Evolutionary conservation across 257 asterid species (phyloP).

Genomic region (Agastache rugosa): DNA sequence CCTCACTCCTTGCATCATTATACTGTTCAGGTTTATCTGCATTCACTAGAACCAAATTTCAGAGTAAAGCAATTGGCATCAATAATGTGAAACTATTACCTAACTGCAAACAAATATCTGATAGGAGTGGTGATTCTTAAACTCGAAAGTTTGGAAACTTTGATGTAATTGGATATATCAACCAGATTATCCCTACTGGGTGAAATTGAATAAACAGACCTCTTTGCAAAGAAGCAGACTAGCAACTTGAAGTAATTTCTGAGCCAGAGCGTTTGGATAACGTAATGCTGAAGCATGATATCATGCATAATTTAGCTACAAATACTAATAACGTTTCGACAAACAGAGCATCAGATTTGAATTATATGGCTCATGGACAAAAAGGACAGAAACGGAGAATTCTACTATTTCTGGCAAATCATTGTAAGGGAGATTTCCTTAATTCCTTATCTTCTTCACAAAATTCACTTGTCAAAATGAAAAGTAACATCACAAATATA

Average conservation of each 20-base stretch:
- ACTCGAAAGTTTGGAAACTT: background rate
- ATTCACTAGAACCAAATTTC: conserved; percentile 20
- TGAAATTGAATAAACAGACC: background rate
- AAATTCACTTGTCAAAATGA: conserved; percentile 2
- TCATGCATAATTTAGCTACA: conserved; percentile 14
- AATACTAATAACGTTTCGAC: background rate
- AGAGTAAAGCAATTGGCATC: conserved; percentile 8
- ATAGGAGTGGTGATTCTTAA: conserved; percentile 5
- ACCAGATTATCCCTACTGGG: background rate
- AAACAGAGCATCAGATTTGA: background rate
- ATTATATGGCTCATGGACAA: conserved; percentile 3
- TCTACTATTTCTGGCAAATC: background rate
- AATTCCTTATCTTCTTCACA: background rate
- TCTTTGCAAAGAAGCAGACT: background rate
- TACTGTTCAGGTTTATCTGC: conserved; percentile 47
- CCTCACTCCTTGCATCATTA: conserved; percentile 37
- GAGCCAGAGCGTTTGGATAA: background rate
- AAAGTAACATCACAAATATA: conserved; percentile 4
- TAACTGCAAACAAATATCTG: background rate
- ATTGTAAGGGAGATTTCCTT: background rate
- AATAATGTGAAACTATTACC: conserved; percentile 1
- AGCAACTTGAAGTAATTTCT: conserved; percentile 2
- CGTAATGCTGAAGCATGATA: background rate
- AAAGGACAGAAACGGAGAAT: conserved; percentile 3
- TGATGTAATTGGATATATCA: conserved; percentile 8